Conservation (phyloP, 1,139 yeast genomes). For the Debaryomycetaceae sp. region DNA sequence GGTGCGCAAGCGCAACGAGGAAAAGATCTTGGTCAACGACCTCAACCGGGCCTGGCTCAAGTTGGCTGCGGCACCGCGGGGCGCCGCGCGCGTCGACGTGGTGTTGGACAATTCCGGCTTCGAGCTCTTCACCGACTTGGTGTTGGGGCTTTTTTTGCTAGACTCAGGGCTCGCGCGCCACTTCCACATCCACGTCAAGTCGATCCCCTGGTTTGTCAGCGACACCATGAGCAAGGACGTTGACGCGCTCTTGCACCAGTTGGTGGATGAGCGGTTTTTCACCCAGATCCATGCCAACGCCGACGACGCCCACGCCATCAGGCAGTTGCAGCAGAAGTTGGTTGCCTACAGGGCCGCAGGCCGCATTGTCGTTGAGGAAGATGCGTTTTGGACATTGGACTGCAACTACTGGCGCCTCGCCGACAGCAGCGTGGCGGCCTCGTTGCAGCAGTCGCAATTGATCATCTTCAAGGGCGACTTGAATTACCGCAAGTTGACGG, state of each 20-base stretch:
- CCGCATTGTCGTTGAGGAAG: slow-evolving; percentile 52
- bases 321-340: slow-evolving; percentile 47
- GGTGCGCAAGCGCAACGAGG: slow-evolving; percentile 77
- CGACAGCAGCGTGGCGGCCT: slow-evolving; percentile 32
- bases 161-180: slow-evolving; percentile 61
- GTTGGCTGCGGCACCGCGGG: slow-evolving; percentile 23
- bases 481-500: slow-evolving; percentile 90
- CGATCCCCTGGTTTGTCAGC: slow-evolving; percentile 95
- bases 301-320: slow-evolving; percentile 20
- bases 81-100: slow-evolving; percentile 59
- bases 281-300: slow-evolving; percentile 27
- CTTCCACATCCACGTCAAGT: slow-evolving; percentile 82
- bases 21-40: slow-evolving; percentile 79
- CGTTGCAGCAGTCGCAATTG: slow-evolving; percentile 51
- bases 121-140: slow-evolving; percentile 85
- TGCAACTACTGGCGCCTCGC: slow-evolving; percentile 71
- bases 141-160: slow-evolving; percentile 68
- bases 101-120: slow-evolving; percentile 94
- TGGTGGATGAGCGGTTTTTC: slow-evolving; percentile 52
- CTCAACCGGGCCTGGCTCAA: slow-evolving; percentile 62
- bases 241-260: slow-evolving; percentile 52
- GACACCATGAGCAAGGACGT: slow-evolving; percentile 89
- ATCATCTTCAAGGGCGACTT: slow-evolving; percentile 92
- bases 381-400: slow-evolving; percentile 83
- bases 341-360: slow-evolving; percentile 46